A percentile compares a stretch with the other conserved stretches of the same genome.
phyloP scores from a whole-genome alignment of 305 asterid species.

The Withania somnifera region DNA sequence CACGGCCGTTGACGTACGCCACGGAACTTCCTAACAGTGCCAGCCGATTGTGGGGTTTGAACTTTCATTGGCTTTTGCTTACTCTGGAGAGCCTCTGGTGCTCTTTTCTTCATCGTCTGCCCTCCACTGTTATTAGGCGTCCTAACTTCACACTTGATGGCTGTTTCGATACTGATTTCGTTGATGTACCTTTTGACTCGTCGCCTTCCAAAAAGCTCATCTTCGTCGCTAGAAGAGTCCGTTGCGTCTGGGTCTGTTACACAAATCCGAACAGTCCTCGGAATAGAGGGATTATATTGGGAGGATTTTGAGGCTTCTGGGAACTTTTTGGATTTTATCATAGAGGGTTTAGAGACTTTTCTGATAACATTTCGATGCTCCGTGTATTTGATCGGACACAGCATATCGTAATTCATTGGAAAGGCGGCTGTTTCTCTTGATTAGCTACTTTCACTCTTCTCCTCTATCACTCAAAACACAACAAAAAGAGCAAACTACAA shows the following conservation, averaged over 20 bases:
- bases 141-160: not conserved
- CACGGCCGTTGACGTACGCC: constrained; percentile 68
- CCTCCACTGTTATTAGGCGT: not conserved
- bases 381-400: constrained; percentile 43
- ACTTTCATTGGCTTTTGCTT: constrained; percentile 24
- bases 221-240: constrained; percentile 57
- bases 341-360: constrained; percentile 20
- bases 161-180: constrained; percentile 34
- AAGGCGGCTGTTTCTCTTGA: not conserved
- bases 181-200: constrained; percentile 36
- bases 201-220: constrained; percentile 27
- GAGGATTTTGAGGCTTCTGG: not conserved
- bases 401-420: constrained; percentile 26
- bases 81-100: constrained; percentile 15
- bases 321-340: constrained; percentile 5
- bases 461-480: not conserved
- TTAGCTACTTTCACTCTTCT: not conserved
- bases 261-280: constrained; percentile 33
- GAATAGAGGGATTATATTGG: not conserved
- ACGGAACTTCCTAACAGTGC: constrained; percentile 35
- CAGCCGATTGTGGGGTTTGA: constrained; percentile 6
- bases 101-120: constrained; percentile 5
- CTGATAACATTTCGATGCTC: constrained; percentile 40
- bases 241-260: constrained; percentile 62
- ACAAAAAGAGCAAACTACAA: not conserved